phyloP scores from a whole-genome alignment of 2,329 filamentous ascomycete genomes.

The Fusarium drepaniforme region DNA sequence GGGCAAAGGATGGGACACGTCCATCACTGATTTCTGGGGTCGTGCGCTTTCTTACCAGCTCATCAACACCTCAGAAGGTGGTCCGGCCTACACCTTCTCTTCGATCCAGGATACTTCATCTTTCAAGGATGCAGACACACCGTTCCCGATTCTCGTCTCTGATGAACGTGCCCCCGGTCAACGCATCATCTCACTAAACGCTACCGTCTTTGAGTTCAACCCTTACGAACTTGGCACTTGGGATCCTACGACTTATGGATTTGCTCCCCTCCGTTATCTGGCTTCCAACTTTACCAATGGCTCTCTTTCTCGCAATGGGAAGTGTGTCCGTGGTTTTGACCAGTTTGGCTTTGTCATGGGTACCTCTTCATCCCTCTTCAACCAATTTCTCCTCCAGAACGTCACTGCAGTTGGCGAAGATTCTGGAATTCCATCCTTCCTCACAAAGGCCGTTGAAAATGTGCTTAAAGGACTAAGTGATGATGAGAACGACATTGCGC shows the following conservation, averaged over 20 bases:
- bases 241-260: constrained; percentile 69
- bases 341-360: constrained; percentile 84
- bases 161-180: constrained; percentile 58
- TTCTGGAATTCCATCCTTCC: constrained; percentile 54
- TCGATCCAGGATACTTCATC: constrained; percentile 64
- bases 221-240: constrained; percentile 75
- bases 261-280: constrained; percentile 68
- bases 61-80: constrained; percentile 79
- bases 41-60: constrained; percentile 86
- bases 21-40: constrained; percentile 89
- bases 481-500: constrained; percentile 78
- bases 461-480: constrained; percentile 68
- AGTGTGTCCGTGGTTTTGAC: constrained; percentile 74
- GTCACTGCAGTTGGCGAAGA: constrained; percentile 50
- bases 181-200: constrained; percentile 61
- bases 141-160: constrained; percentile 62
- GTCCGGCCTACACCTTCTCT: constrained; percentile 82
- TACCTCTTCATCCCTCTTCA: constrained; percentile 84
- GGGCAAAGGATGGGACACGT: constrained; percentile 54
- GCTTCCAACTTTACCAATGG: constrained; percentile 68
- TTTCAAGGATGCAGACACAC: constrained; percentile 55
- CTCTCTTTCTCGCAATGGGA: constrained; percentile 54
- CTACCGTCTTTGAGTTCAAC: constrained; percentile 72
- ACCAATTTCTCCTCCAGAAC: constrained; percentile 70
- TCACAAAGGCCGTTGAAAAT: constrained; percentile 57